Evolutionary conservation across 306 rosid genomes (phyloP).

Genomic region (Amphicarpaea edgeworthii): DNA sequence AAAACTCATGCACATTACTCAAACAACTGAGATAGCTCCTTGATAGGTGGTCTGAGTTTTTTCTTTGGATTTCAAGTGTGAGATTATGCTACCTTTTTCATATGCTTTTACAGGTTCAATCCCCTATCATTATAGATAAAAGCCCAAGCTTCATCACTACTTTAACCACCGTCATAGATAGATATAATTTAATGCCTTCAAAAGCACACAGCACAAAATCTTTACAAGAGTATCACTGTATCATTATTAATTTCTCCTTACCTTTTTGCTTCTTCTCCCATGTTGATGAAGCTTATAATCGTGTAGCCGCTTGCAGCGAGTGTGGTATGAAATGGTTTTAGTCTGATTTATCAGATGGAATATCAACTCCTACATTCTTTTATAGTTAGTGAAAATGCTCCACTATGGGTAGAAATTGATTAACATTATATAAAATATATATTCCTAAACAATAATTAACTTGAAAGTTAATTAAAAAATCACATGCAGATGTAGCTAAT

Average conservation of each 20-base stretch:
- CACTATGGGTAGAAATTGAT: neutral
- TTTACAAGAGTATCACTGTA: neutral
- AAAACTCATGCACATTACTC: too few relatives aligned
- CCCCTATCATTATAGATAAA: too few relatives aligned
- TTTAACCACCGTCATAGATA: neutral
- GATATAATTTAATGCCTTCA: neutral
- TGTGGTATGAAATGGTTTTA: neutral
- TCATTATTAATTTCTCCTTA: constrained; percentile 26
- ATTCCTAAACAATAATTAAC: too few relatives aligned
- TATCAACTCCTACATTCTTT: neutral
- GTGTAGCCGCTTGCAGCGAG: neutral
- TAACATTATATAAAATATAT: too few relatives aligned
- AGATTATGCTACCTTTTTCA: neutral
- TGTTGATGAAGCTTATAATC: constrained; percentile 29
- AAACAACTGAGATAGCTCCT: too few relatives aligned
- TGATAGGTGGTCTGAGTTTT: too few relatives aligned
- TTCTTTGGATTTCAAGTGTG: too few relatives aligned
- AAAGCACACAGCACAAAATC: neutral
- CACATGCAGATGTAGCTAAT: neutral
- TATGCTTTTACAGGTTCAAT: neutral
- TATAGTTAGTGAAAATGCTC: neutral
- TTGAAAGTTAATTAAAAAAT: too few relatives aligned
- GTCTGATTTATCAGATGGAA: neutral
- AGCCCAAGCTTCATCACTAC: neutral
- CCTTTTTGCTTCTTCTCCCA: constrained; percentile 51